A percentile compares a stretch with the other conserved stretches of the same genome.
Conservation (phyloP, 768 basidiomycete genomes). For the Mycena galopus region DNA sequence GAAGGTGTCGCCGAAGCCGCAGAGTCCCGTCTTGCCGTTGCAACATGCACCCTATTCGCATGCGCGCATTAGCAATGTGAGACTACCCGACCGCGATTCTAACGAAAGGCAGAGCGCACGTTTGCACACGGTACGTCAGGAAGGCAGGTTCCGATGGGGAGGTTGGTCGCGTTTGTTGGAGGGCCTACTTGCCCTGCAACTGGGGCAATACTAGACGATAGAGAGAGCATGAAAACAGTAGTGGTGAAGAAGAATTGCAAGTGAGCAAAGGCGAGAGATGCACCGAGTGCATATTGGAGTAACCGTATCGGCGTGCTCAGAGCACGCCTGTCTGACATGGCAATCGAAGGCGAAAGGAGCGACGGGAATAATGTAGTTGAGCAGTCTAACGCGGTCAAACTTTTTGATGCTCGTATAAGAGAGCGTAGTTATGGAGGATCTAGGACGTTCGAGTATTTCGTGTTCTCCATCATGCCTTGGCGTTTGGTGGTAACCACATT, state of each 20-base stretch:
- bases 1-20: constrained; percentile 14
- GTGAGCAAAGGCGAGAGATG: constrained; percentile 3
- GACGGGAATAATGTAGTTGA: too few species aligned
- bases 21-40: neutral
- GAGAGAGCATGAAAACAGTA: neutral
- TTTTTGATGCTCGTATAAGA: too few species aligned
- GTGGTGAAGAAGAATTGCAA: neutral
- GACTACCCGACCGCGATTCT: constrained; percentile 2
- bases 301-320: constrained; percentile 4
- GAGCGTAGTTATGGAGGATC: constrained; percentile 4
- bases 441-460: neutral
- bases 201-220: constrained; percentile 3
- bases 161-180: constrained; percentile 10
- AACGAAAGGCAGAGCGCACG: constrained; percentile 2
- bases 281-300: constrained; percentile 6
- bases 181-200: constrained; percentile 3
- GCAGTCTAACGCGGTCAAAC: too few species aligned
- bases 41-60: constrained; percentile 15
- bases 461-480: neutral
- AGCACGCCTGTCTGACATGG: neutral
- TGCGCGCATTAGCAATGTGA: constrained; percentile 2
- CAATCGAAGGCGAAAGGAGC: too few species aligned
- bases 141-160: constrained; percentile 6
- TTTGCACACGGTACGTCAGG: constrained; percentile 4
- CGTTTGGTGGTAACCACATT: too few species aligned